A percentile compares a stretch with the other conserved stretches of the same genome.
These are phyloP conservation scores for Protomyces lactucae-debilis DNA, from an alignment of 1,139 yeast species.

Conservation along the genomic window DNA sequence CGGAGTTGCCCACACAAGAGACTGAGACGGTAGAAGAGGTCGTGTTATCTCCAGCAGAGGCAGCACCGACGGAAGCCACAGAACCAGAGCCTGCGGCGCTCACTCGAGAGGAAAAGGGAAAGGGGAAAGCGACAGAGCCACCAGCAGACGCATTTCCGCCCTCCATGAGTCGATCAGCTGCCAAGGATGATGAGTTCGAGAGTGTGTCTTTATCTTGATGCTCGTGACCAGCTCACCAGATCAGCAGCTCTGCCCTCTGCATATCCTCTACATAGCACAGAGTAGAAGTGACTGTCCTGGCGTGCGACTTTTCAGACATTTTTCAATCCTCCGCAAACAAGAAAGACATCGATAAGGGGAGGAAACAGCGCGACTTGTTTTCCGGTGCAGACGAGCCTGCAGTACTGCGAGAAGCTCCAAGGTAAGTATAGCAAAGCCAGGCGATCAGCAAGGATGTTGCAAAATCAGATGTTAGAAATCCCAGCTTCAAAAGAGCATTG, in stretches of 20 bases:
- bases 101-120: background rate
- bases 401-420: background rate
- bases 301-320: no score
- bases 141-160: background rate
- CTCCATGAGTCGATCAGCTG: background rate
- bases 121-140: background rate
- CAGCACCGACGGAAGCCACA: background rate
- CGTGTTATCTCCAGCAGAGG: background rate
- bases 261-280: no score
- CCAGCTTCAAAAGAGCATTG: slow-evolving; percentile 22
- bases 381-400: no score
- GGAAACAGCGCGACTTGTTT: no score
- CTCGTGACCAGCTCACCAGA: no score
- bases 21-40: background rate
- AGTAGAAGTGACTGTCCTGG: no score
- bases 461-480: slow-evolving; percentile 27
- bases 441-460: background rate
- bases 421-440: background rate
- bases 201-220: background rate
- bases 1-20: background rate
- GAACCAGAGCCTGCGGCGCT: background rate
- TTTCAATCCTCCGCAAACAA: no score
- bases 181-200: background rate
- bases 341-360: no score
- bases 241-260: no score